Percentiles rank a stretch among this genome's conserved stretches.
phyloP scores from a whole-genome alignment of 2,329 filamentous ascomycete genomes.

The Emmonsiellopsis sp. region DNA sequence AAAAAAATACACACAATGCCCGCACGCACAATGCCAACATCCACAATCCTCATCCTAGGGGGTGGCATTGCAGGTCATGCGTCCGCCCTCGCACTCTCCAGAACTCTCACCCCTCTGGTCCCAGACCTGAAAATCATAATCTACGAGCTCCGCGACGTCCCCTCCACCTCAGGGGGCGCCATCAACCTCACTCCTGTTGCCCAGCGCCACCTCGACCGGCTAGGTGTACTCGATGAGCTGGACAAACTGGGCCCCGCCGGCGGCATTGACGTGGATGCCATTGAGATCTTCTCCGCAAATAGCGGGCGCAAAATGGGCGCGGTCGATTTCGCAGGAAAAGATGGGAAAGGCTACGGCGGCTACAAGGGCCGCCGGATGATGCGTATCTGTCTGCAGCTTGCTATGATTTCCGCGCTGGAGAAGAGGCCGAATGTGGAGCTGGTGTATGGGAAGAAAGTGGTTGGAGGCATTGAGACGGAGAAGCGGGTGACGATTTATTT shows the following conservation, averaged over 20 bases:
- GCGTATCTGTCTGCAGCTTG: slow-evolving; percentile 32
- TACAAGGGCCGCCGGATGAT: slow-evolving; percentile 34
- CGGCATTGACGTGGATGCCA: slow-evolving; percentile 30
- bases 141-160: slow-evolving; percentile 31
- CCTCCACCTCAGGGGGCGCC: slow-evolving; percentile 35
- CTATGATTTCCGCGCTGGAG: slow-evolving; percentile 30
- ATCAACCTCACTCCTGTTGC: slow-evolving; percentile 37
- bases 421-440: slow-evolving; percentile 28
- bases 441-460: slow-evolving; percentile 33
- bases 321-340: slow-evolving; percentile 28
- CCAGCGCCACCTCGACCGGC: slow-evolving; percentile 32
- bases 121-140: slow-evolving; percentile 22
- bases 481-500: slow-evolving; percentile 27
- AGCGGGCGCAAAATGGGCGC: slow-evolving; percentile 28
- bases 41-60: slow-evolving; percentile 13
- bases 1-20: background rate
- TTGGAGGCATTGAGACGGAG: slow-evolving; percentile 23
- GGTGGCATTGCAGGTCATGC: slow-evolving; percentile 15
- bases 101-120: slow-evolving; percentile 10
- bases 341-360: slow-evolving; percentile 28
- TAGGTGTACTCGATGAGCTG: slow-evolving; percentile 31
- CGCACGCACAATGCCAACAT: background rate
- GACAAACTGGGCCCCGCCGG: slow-evolving; percentile 29
- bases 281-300: slow-evolving; percentile 32
- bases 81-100: slow-evolving; percentile 13